Conservation (phyloP, 2,329 filamentous ascomycete species). For the Colletotrichum brevisporum region DNA sequence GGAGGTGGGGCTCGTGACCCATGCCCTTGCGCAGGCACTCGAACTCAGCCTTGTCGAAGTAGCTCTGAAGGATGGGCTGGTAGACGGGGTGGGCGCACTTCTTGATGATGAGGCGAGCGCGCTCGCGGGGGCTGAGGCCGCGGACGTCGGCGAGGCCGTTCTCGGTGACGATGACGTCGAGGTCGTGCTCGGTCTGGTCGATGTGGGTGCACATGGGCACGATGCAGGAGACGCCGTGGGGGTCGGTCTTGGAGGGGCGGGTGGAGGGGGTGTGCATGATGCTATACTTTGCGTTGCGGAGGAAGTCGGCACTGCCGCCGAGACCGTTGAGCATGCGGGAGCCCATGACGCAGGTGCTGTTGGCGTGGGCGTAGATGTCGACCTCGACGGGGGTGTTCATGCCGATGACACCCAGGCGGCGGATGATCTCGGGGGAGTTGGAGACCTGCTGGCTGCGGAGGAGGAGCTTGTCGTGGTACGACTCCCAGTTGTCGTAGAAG, state of each 20-base stretch:
- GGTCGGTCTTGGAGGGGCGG: conserved; percentile 85
- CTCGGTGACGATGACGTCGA: conserved; percentile 87
- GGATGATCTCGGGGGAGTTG: conserved; percentile 92
- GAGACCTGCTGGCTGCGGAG: conserved; percentile 90
- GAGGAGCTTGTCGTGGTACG: conserved; percentile 85
- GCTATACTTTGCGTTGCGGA: conserved; percentile 83
- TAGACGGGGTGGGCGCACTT: conserved; percentile 91
- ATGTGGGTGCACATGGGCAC: conserved; percentile 95
- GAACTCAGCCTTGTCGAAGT: conserved; percentile 88
- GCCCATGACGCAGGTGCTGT: conserved; percentile 91
- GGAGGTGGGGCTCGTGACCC: conserved; percentile 90
- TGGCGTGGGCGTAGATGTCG: conserved; percentile 94
- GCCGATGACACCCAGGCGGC: conserved; percentile 87
- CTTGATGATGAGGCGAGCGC: conserved; percentile 87
- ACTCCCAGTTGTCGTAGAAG: conserved; percentile 89
- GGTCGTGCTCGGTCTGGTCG: conserved; percentile 93
- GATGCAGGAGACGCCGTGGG: conserved; percentile 85
- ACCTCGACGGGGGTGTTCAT: conserved; percentile 98
- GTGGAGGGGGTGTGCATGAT: conserved; percentile 95
- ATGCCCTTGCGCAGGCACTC: conserved; percentile 89
- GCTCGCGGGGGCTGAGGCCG: conserved; percentile 83
- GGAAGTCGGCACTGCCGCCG: conserved; percentile 86
- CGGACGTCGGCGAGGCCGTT: conserved; percentile 87
- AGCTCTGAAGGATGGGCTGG: conserved; percentile 83
- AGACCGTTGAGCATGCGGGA: conserved; percentile 90